Base-by-base conservation (phyloP, 2,329 filamentous ascomycete species). In the Rosellinia necatrix region DNA sequence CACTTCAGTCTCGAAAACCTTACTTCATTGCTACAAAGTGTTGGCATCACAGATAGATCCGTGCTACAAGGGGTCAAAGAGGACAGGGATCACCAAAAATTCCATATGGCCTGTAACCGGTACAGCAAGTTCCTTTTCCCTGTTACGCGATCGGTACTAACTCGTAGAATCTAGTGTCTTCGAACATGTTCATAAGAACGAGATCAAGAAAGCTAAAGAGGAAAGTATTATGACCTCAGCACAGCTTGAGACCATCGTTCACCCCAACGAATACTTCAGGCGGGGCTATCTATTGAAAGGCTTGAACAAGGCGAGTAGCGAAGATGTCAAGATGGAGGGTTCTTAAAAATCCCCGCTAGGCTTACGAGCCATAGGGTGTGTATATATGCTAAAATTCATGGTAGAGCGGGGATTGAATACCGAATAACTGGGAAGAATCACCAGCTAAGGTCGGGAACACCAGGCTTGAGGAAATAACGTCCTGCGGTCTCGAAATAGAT, bases 191-290 rank as follows among this genome's bases (percentile, higher is more conserved):
- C 92, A 99, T 73, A 92, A 90, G 70, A 78, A 79, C 15, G 89
- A 93, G 71, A 84, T 94, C 56, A 89, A 86, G 70, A 85, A 83
- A 68, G 90, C 88, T 59, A 90, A 88, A 73, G 89, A 92, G 37
- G 86, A 91, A 46, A 81, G 84, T 5, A 78, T 86, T 48, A 88
- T 88, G 85, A 86, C 81, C 10, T 76, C 87, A 6, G 85, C 85
- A 13, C 90, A 96, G 71, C 79, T 96, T 37, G 93, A 97, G 74
- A 97, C 93, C 0, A 96, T 99, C 70, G 87, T 96, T 19, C 94
- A 99, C 74, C 94, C 94, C 9, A 99, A 99, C 72, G 92, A 93
- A 63, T 99, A 97, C 75, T 99, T 97, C 75, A 97, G 96, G 80
- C 83, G 93, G 53, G 96, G 92, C 71, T 97, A 91, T 72, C 68